These are phyloP conservation scores for Aspergillus spinulosporus DNA, from an alignment of 2,329 filamentous ascomycete genomes.

Conservation along the genomic window DNA sequence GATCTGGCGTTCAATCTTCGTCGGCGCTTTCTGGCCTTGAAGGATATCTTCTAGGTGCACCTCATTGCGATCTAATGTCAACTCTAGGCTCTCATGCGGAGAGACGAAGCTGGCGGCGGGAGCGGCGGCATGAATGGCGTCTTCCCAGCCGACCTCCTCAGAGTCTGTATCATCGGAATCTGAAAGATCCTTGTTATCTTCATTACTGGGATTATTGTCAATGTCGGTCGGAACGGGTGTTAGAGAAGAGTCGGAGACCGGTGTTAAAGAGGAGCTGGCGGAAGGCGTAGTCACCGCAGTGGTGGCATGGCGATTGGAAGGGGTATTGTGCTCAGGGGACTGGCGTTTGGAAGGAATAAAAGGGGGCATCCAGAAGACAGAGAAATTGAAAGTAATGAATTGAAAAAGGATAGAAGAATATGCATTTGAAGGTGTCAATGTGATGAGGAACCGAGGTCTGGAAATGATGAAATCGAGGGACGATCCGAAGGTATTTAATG, in stretches of 20 bases:
- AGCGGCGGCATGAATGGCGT: conserved; percentile 48
- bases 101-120: conserved; percentile 45
- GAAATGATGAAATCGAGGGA: conserved; percentile 9
- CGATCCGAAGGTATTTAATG: not conserved
- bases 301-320: conserved; percentile 38
- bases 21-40: conserved; percentile 75
- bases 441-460: conserved; percentile 9
- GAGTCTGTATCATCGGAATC: conserved; percentile 55
- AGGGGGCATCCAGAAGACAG: conserved; percentile 43
- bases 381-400: conserved; percentile 7
- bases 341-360: conserved; percentile 48
- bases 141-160: conserved; percentile 61
- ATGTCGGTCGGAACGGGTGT: conserved; percentile 36
- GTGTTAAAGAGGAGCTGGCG: conserved; percentile 26
- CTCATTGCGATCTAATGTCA: conserved; percentile 63
- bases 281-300: conserved; percentile 24
- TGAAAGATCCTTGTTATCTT: conserved; percentile 34
- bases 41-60: conserved; percentile 60
- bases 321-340: conserved; percentile 37
- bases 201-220: conserved; percentile 40
- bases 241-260: conserved; percentile 36
- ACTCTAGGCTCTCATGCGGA: conserved; percentile 67
- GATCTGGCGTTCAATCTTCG: conserved; percentile 78
- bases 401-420: not conserved
- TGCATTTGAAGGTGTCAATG: not conserved